These are phyloP conservation scores for Gaeumannomyces sp. DNA, from an alignment of 2,329 filamentous ascomycete species.

Conservation along the genomic window DNA sequence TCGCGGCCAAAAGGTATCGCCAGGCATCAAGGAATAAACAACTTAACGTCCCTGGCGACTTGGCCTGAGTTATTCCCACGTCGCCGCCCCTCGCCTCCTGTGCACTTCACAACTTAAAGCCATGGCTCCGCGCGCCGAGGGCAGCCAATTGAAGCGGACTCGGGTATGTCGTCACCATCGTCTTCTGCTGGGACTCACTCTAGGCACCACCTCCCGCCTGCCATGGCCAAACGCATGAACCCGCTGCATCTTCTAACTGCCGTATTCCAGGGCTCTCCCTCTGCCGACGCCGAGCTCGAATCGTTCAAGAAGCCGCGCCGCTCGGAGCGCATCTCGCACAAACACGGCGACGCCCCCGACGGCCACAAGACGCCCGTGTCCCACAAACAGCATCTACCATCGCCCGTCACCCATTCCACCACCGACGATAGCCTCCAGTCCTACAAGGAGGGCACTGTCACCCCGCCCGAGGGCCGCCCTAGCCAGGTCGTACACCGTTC, in stretches of 20 bases:
- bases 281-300: conserved; percentile 55
- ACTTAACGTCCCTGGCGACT: background rate
- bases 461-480: conserved; percentile 56
- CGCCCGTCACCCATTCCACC: conserved; percentile 63
- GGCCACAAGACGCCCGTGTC: conserved; percentile 52
- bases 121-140: conserved; percentile 21
- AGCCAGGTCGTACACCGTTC: conserved; percentile 49
- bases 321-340: conserved; percentile 63
- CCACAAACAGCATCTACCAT: conserved; percentile 67
- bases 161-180: conserved; percentile 19
- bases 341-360: conserved; percentile 24
- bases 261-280: conserved; percentile 52
- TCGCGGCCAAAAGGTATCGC: background rate
- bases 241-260: conserved; percentile 10
- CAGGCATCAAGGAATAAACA: background rate
- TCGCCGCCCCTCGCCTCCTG: background rate
- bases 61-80: background rate
- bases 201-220: conserved; percentile 15
- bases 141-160: conserved; percentile 24
- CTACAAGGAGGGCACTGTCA: conserved; percentile 65
- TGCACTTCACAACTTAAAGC: background rate
- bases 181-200: background rate
- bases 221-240: conserved; percentile 19
- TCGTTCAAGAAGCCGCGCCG: conserved; percentile 74
- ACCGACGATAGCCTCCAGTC: conserved; percentile 54